A percentile compares a stretch with the other conserved stretches of the same genome.
Evolutionary conservation across 2,329 filamentous ascomycete genomes (phyloP).

Genomic region (Ceratocystis eucalypticola): DNA sequence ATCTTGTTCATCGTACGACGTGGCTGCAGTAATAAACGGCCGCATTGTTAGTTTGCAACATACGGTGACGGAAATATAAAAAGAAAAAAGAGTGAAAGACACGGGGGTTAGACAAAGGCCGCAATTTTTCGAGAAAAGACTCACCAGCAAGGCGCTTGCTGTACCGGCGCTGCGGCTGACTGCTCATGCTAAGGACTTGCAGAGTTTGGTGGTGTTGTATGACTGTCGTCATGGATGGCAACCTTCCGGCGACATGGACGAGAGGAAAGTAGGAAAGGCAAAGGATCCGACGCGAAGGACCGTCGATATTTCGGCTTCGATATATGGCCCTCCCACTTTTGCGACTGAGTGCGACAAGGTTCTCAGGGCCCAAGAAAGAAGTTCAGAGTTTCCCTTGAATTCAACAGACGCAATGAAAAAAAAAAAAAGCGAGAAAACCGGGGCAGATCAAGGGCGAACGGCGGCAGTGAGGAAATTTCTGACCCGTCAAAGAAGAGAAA

Average conservation of each 20-base stretch:
- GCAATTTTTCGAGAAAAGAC: slow-evolving; percentile 24
- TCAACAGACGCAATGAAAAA: neutral
- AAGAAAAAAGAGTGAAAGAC: neutral
- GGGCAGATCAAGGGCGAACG: neutral
- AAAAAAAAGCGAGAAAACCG: neutral
- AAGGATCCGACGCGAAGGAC: slow-evolving; percentile 4
- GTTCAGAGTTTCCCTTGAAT: slow-evolving; percentile 4
- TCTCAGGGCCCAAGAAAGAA: neutral
- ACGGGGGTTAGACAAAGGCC: neutral
- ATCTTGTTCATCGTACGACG: slow-evolving; percentile 51
- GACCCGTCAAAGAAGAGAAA: neutral
- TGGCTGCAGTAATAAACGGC: slow-evolving; percentile 24
- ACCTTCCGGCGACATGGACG: slow-evolving; percentile 20
- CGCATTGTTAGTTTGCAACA: slow-evolving; percentile 12
- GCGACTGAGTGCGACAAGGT: slow-evolving; percentile 9
- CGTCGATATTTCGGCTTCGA: slow-evolving; percentile 13
- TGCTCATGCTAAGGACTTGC: slow-evolving; percentile 56
- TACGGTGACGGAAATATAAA: no score
- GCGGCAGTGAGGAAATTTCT: neutral
- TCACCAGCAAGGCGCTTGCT: slow-evolving; percentile 53
- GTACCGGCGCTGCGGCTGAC: slow-evolving; percentile 44
- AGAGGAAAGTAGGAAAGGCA: neutral
- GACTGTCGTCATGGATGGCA: slow-evolving; percentile 58
- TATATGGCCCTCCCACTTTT: neutral
- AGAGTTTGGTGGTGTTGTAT: slow-evolving; percentile 50